Evolutionary conservation across 2,329 filamentous ascomycete genomes (phyloP).

Genomic region (Phialocephala subalpina): DNA sequence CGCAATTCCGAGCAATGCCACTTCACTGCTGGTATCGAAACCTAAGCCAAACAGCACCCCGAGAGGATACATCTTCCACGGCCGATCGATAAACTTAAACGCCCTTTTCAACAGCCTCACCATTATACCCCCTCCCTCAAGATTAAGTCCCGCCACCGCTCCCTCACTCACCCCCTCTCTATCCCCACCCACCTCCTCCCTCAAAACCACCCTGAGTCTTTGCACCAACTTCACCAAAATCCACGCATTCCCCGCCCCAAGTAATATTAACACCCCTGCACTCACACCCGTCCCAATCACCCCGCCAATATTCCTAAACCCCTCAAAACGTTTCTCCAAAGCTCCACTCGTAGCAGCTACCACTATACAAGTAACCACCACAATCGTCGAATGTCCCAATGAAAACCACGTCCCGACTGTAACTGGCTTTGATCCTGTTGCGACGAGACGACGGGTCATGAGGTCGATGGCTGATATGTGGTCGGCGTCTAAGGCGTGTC

Average conservation of each 20-base stretch:
- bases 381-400: slow-evolving; percentile 91
- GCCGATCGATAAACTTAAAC: slow-evolving; percentile 76
- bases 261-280: slow-evolving; percentile 80
- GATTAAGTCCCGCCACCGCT: slow-evolving; percentile 58
- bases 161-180: slow-evolving; percentile 36
- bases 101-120: slow-evolving; percentile 75
- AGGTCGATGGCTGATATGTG: slow-evolving; percentile 90
- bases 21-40: slow-evolving; percentile 95
- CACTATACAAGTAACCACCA: slow-evolving; percentile 87
- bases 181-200: slow-evolving; percentile 40
- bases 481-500: slow-evolving; percentile 97
- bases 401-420: slow-evolving; percentile 96
- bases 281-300: slow-evolving; percentile 91
- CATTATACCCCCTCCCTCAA: slow-evolving; percentile 81
- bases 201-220: slow-evolving; percentile 71
- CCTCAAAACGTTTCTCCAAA: slow-evolving; percentile 80
- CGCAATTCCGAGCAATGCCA: slow-evolving; percentile 89
- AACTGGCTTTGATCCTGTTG: slow-evolving; percentile 83
- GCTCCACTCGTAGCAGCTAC: slow-evolving; percentile 91
- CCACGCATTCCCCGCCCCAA: slow-evolving; percentile 86
- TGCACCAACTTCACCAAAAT: slow-evolving; percentile 82
- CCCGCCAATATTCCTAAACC: slow-evolving; percentile 81
- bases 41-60: slow-evolving; percentile 90
- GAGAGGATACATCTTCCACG: slow-evolving; percentile 97
- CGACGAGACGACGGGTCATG: slow-evolving; percentile 89